phyloP scores from a whole-genome alignment of 495 filamentous ascomycete genomes.

The Aspergillus steynii region DNA sequence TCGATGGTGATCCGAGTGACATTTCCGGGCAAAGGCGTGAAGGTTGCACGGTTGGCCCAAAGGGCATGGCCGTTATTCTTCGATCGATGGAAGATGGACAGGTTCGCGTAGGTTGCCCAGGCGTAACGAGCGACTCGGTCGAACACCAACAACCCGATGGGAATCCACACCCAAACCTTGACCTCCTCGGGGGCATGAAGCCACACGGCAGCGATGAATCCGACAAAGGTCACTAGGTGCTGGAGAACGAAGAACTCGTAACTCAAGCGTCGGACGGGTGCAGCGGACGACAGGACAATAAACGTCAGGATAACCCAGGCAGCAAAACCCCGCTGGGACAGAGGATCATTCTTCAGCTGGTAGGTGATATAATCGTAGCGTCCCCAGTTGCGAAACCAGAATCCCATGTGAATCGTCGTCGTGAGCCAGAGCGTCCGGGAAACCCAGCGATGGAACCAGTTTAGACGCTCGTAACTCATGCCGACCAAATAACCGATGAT shows the following conservation, averaged over 20 bases:
- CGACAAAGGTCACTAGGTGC: slow-evolving; percentile 66
- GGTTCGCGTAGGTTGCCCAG: slow-evolving; percentile 61
- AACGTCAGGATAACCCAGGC: slow-evolving; percentile 75
- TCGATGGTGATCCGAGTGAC: slow-evolving; percentile 70
- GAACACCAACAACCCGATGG: slow-evolving; percentile 67
- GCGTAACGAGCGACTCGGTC: slow-evolving; percentile 62
- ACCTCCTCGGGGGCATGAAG: slow-evolving; percentile 60
- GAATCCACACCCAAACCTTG: slow-evolving; percentile 66
- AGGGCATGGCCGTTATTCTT: slow-evolving; percentile 21
- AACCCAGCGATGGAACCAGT: slow-evolving; percentile 85
- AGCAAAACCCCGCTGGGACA: slow-evolving; percentile 67
- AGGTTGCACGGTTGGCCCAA: slow-evolving; percentile 53
- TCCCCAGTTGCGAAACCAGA: slow-evolving; percentile 70
- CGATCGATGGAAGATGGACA: slow-evolving; percentile 55
- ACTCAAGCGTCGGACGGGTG: slow-evolving; percentile 64
- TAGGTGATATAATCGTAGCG: slow-evolving; percentile 60
- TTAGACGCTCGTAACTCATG: slow-evolving; percentile 71
- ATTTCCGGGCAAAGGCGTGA: slow-evolving; percentile 61
- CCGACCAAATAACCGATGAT: slow-evolving; percentile 68
- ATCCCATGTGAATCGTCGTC: slow-evolving; percentile 70
- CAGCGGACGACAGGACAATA: slow-evolving; percentile 66
- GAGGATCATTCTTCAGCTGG: slow-evolving; percentile 62
- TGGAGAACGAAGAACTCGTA: slow-evolving; percentile 86
- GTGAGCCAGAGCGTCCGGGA: slow-evolving; percentile 74
- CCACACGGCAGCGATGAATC: slow-evolving; percentile 66